Conservation (phyloP, 1,284 basidiomycete genomes). For the Xerocomus amazonicus region DNA sequence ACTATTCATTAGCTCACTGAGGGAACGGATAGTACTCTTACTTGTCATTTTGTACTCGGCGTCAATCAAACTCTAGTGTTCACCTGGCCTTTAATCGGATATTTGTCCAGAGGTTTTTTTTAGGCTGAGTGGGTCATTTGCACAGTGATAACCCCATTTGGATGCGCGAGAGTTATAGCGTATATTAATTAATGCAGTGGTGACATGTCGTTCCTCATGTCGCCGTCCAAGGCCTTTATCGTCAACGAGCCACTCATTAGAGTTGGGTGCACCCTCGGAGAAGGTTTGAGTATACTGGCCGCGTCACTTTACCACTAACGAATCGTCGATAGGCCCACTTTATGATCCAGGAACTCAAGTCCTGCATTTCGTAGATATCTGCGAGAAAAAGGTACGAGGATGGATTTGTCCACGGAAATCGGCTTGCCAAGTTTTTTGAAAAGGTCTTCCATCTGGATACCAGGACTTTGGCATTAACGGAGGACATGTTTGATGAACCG, state of each 20-base stretch:
- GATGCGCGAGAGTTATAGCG: slow-evolving; percentile 1
- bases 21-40: slow-evolving; percentile 8
- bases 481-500: slow-evolving; percentile 25
- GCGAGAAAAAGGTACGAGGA: slow-evolving; percentile 44
- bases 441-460: slow-evolving; percentile 26
- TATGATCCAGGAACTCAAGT: slow-evolving; percentile 51
- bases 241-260: slow-evolving; percentile 48
- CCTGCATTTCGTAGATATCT: slow-evolving; percentile 68
- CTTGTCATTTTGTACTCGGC: slow-evolving; percentile 23
- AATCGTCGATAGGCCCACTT: slow-evolving; percentile 47
- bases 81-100: too few relatives aligned
- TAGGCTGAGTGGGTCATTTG: slow-evolving; percentile 4
- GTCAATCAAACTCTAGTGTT: slow-evolving; percentile 15
- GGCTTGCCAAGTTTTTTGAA: slow-evolving; percentile 1
- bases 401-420: slow-evolving; percentile 37
- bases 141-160: slow-evolving; percentile 10
- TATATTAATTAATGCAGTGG: slow-evolving; percentile 3
- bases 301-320: slow-evolving; percentile 4
- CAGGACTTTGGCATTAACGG: slow-evolving; percentile 8
- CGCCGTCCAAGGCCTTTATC: slow-evolving; percentile 20
- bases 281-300: slow-evolving; percentile 43
- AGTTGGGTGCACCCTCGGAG: slow-evolving; percentile 58
- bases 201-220: slow-evolving; percentile 10
- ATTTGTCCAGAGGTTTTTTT: too few relatives aligned
- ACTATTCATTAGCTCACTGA: slow-evolving; percentile 26